Evolutionary conservation across 805 yeast species (phyloP).

Genomic region (Maudiozyma saulgeensis): DNA sequence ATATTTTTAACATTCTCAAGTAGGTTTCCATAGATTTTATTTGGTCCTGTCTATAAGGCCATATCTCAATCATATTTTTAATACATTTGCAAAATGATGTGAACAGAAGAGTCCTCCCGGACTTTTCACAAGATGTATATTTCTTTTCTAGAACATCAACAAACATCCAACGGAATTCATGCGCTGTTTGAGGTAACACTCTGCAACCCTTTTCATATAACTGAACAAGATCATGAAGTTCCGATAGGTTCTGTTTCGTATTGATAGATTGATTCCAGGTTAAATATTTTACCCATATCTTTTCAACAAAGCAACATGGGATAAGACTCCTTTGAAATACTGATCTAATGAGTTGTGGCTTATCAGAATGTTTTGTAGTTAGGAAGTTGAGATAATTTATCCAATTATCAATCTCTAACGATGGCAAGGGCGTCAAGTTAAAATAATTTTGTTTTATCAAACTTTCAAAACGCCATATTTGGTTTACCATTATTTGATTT

Average conservation of each 20-base stretch:
- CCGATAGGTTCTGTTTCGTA: background rate
- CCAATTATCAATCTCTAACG: slow-evolving; percentile 48
- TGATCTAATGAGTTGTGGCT: slow-evolving; percentile 30
- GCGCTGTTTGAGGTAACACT: slow-evolving; percentile 29
- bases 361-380: slow-evolving; percentile 24
- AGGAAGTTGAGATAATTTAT: slow-evolving; percentile 49
- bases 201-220: slow-evolving; percentile 45
- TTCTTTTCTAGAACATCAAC: slow-evolving; percentile 13
- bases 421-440: slow-evolving; percentile 37
- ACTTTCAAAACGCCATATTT: slow-evolving; percentile 67
- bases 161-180: slow-evolving; percentile 11
- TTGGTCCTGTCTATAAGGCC: slow-evolving; percentile 10
- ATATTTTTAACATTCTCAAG: slow-evolving; percentile 15
- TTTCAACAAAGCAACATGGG: slow-evolving; percentile 51
- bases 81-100: slow-evolving; percentile 9
- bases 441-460: slow-evolving; percentile 50
- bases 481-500: slow-evolving; percentile 38
- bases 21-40: slow-evolving; percentile 12
- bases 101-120: slow-evolving; percentile 6
- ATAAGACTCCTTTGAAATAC: slow-evolving; percentile 67
- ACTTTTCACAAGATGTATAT: slow-evolving; percentile 6
- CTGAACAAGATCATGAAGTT: slow-evolving; percentile 21
- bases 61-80: slow-evolving; percentile 7
- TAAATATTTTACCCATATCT: slow-evolving; percentile 61
- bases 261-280: slow-evolving; percentile 31